A percentile compares a stretch with the other conserved stretches of the same genome.
Evolutionary conservation across 192 early-diverging fungal genomes (phyloP).

Genomic region (Lobosporangium transversale): DNA sequence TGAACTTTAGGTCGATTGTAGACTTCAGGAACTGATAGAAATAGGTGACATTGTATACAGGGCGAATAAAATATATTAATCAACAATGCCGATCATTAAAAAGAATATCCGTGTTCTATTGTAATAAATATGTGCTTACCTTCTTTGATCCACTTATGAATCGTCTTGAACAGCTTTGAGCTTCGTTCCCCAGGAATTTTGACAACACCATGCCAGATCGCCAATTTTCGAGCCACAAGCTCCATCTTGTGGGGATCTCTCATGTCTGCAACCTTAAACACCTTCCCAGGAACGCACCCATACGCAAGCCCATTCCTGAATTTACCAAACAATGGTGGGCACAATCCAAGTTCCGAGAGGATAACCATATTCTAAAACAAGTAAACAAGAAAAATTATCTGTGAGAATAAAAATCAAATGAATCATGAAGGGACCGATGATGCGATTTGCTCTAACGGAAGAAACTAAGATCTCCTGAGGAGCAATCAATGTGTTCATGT

Average conservation of each 20-base stretch:
- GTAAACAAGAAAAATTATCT: neutral
- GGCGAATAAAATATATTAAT: too few relatives aligned
- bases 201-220: slow-evolving; percentile 76
- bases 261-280: slow-evolving; percentile 81
- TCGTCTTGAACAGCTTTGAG: slow-evolving; percentile 74
- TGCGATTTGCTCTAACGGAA: too few relatives aligned
- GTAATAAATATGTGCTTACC: too few relatives aligned
- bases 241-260: slow-evolving; percentile 71
- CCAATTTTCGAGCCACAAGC: slow-evolving; percentile 82
- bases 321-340: slow-evolving; percentile 82
- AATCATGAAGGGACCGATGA: neutral
- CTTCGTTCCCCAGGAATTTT: slow-evolving; percentile 38
- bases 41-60: neutral
- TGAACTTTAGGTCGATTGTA: slow-evolving; percentile 68
- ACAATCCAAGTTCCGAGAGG: slow-evolving; percentile 73
- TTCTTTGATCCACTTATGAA: slow-evolving; percentile 76
- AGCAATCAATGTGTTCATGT: too few relatives aligned
- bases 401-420: neutral
- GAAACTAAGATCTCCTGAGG: too few relatives aligned
- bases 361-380: slow-evolving; percentile 78
- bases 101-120: too few relatives aligned
- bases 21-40: slow-evolving; percentile 60
- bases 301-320: slow-evolving; percentile 95
- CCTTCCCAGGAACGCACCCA: slow-evolving; percentile 82
- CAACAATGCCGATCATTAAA: too few relatives aligned